These are phyloP conservation scores for Emmonsia crescens DNA, from an alignment of 2,329 filamentous ascomycete species.

Conservation along the genomic window DNA sequence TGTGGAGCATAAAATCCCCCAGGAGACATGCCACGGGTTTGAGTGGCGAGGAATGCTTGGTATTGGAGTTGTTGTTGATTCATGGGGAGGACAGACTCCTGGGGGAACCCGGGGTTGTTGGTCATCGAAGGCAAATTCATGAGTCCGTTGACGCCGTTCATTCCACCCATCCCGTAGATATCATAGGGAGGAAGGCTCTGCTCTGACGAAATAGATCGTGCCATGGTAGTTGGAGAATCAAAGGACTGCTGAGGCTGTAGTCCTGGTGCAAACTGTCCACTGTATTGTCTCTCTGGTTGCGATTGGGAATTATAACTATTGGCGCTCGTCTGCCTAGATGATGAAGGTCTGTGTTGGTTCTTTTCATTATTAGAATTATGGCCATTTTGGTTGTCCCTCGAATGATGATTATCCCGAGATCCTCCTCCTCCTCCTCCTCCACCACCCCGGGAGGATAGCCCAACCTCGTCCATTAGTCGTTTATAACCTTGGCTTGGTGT, in stretches of 20 bases:
- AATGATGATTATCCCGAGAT: constrained; percentile 30
- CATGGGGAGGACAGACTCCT: constrained; percentile 32
- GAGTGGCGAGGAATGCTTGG: constrained; percentile 43
- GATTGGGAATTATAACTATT: constrained; percentile 26
- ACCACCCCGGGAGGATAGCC: constrained; percentile 50
- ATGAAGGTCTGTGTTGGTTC: constrained; percentile 30
- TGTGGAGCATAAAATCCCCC: constrained; percentile 36
- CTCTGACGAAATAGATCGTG: constrained; percentile 25
- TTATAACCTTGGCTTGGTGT: constrained; percentile 95
- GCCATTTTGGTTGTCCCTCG: constrained; percentile 24
- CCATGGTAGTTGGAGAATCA: constrained; percentile 21
- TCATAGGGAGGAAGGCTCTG: constrained; percentile 29
- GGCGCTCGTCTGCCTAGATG: constrained; percentile 30
- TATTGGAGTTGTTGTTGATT: constrained; percentile 47
- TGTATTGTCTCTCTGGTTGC: constrained; percentile 33
- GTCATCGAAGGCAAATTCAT: constrained; percentile 2
- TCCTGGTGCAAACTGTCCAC: constrained; percentile 28
- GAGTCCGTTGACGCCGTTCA: constrained; percentile 22
- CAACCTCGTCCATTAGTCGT: constrained; percentile 96
- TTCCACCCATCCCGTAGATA: constrained; percentile 27
- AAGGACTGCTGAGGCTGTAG: constrained; percentile 24
- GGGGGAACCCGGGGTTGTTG: constrained; percentile 22
- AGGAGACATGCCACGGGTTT: constrained; percentile 33
- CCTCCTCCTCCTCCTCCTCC: constrained; percentile 23
- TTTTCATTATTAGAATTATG: constrained; percentile 30